phyloP scores from a whole-genome alignment of 768 basidiomycete species.

The Termitomyces bulborhizus region DNA sequence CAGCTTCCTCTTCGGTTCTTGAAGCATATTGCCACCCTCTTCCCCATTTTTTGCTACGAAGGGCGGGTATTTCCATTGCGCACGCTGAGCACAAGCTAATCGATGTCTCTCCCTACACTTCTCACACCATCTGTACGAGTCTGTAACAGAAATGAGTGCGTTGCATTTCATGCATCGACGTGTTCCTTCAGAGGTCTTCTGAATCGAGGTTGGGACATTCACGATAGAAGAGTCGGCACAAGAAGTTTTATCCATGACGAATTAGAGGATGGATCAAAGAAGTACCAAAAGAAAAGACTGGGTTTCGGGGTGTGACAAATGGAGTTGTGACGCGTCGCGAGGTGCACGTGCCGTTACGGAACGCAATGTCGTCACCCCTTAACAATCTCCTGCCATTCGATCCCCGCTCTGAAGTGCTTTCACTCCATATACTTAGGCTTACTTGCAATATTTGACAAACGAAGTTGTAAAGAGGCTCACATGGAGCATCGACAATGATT shows the following conservation, averaged over 20 bases:
- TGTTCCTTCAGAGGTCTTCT: not conserved
- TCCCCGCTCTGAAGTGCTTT: too few relatives aligned
- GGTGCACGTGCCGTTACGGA: too few relatives aligned
- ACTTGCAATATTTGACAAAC: too few relatives aligned
- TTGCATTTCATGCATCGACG: not conserved
- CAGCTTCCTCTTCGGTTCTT: not conserved
- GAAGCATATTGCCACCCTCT: not conserved
- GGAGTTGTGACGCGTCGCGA: too few relatives aligned
- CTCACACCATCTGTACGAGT: not conserved
- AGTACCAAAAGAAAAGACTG: too few relatives aligned
- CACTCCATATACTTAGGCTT: too few relatives aligned
- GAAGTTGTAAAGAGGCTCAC: too few relatives aligned
- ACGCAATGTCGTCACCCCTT: too few relatives aligned
- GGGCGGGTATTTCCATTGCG: not conserved
- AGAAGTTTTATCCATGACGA: not conserved
- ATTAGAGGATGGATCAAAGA: not conserved
- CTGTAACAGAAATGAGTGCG: not conserved
- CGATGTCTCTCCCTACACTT: not conserved
- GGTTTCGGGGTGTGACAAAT: too few relatives aligned
- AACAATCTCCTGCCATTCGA: too few relatives aligned
- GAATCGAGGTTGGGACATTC: not conserved
- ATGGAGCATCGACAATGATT: too few relatives aligned
- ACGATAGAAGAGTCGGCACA: too few relatives aligned
- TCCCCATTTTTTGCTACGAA: not conserved
- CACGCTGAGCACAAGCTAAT: not conserved